Conservation (phyloP, 768 basidiomycete genomes). For the Termitomyces sp. region DNA sequence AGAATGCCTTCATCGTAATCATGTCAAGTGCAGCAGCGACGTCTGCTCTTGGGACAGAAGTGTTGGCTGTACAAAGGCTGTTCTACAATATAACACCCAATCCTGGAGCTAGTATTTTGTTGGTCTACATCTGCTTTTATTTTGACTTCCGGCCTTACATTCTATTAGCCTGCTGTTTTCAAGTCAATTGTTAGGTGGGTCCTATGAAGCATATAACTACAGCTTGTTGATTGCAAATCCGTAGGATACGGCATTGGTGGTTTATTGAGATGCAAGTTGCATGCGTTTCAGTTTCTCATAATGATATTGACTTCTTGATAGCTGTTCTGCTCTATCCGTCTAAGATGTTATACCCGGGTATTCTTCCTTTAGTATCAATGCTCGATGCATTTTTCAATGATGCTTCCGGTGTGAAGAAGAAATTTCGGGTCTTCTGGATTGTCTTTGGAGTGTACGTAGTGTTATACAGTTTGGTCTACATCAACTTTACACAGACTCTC, state of each 20-base stretch:
- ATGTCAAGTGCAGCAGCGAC: constrained; percentile 53
- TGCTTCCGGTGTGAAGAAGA: constrained; percentile 31
- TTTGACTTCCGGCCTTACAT: neutral
- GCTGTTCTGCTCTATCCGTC: constrained; percentile 47
- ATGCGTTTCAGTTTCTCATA: neutral
- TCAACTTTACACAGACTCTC: constrained; percentile 7
- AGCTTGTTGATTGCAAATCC: constrained; percentile 15
- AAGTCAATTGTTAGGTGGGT: constrained; percentile 28
- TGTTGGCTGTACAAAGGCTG: constrained; percentile 48
- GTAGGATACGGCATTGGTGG: constrained; percentile 55
- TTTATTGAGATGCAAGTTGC: constrained; percentile 37
- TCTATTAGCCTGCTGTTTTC: constrained; percentile 25
- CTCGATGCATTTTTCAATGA: constrained; percentile 45
- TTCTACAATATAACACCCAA: constrained; percentile 51
- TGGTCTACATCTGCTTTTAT: neutral
- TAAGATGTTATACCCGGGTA: constrained; percentile 45
- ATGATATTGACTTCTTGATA: constrained; percentile 9
- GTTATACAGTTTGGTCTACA: constrained; percentile 10
- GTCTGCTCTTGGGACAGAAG: constrained; percentile 48
- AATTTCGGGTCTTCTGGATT: constrained; percentile 45
- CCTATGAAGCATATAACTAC: neutral
- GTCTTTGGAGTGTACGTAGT: constrained; percentile 31
- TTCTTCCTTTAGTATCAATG: constrained; percentile 44
- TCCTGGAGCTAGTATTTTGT: constrained; percentile 39
- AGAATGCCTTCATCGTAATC: constrained; percentile 53